Evolutionary conservation across 495 filamentous ascomycete species (phyloP), one percentile per base, ranked within the genome.

Genomic region (Peziza echinospora): DNA sequence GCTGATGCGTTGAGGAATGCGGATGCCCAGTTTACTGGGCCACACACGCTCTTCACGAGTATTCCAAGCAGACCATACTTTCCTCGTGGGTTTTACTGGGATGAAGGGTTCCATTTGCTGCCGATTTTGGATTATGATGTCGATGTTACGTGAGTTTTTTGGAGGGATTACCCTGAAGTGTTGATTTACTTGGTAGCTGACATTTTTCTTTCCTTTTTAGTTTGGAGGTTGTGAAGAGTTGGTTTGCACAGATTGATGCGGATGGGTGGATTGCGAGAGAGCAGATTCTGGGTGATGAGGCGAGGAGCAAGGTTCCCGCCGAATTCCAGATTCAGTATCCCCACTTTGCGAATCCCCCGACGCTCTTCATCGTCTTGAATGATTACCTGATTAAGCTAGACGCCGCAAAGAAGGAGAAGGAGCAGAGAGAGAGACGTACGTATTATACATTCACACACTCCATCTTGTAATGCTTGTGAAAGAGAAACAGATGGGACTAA

Each of bases 271-370:
- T 97, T 64, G 83, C 75, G 5, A 80, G 89, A 34, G 89, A 97
- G 62, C 91, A 96, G 63, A 97, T 97, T 45, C 72, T 97, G 7
- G 89, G 89, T 42, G 61, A 70, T n/a, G 89, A 97, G 63, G 89
- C 89, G 28, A 77, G 89, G 41, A 92, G 81, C 66, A 97, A 96
- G 63, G 89, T 97, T 10, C 89, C 89, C 1, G 57, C 63, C n/a
- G 86, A 97, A 61, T 97, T 97, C 60, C 91, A 93, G 50, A 71
- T 82, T 24, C 89, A 97, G 54, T 96, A 94, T 60, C 89, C 89
- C 23, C 89, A 96, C 61, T 94, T 96, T 55, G 89, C 89, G 43
- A 97, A 97, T 62, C 91, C 89, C 0, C 89, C 89, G n/a, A 96
- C 89, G 1, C 71, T 97, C 5, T 96, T 93, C 64, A 72, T 96